phyloP scores from a whole-genome alignment of 495 filamentous ascomycete genomes.

The Saxispiralis lemnorum region DNA sequence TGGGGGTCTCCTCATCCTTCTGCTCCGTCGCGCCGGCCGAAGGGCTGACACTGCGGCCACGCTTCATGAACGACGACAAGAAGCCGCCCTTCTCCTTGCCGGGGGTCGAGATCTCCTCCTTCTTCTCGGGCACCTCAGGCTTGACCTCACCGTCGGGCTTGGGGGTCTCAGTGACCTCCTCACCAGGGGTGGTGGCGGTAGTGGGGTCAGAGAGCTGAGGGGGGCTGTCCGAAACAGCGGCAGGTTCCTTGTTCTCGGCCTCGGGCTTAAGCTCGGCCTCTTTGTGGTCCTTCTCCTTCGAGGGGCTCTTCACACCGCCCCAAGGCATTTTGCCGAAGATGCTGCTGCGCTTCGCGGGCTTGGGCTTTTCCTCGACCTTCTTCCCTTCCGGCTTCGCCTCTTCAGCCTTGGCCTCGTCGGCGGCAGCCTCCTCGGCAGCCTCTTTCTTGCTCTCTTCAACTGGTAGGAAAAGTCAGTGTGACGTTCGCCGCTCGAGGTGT shows the following conservation, averaged over 20 bases:
- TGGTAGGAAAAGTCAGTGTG: slow-evolving; percentile 7
- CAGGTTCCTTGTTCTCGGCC: slow-evolving; percentile 1
- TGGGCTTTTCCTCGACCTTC: slow-evolving; percentile 17
- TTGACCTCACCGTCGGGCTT: slow-evolving; percentile 7
- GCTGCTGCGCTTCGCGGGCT: slow-evolving; percentile 24
- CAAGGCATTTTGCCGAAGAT: slow-evolving; percentile 25
- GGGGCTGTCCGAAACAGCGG: slow-evolving; percentile 11
- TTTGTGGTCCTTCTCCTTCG: slow-evolving; percentile 24
- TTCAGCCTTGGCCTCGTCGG: not conserved
- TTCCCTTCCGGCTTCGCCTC: not conserved
- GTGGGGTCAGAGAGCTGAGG: slow-evolving; percentile 8
- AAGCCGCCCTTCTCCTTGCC: slow-evolving; percentile 30
- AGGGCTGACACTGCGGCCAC: slow-evolving; percentile 14
- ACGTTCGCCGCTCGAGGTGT: slow-evolving; percentile 6
- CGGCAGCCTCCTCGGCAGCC: not conserved
- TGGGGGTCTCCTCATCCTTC: slow-evolving; percentile 5
- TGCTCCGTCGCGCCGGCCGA: slow-evolving; percentile 10
- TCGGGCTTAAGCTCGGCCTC: slow-evolving; percentile 21
- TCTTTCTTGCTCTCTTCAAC: slow-evolving; percentile 8
- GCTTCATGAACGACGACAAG: slow-evolving; percentile 32
- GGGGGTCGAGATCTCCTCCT: slow-evolving; percentile 5
- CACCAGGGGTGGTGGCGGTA: slow-evolving; percentile 1
- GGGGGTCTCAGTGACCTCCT: not conserved
- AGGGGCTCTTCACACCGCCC: slow-evolving; percentile 22
- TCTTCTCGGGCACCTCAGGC: slow-evolving; percentile 1